phyloP scores from a whole-genome alignment of 2,329 filamentous ascomycete species.

The Xylaria sp. region DNA sequence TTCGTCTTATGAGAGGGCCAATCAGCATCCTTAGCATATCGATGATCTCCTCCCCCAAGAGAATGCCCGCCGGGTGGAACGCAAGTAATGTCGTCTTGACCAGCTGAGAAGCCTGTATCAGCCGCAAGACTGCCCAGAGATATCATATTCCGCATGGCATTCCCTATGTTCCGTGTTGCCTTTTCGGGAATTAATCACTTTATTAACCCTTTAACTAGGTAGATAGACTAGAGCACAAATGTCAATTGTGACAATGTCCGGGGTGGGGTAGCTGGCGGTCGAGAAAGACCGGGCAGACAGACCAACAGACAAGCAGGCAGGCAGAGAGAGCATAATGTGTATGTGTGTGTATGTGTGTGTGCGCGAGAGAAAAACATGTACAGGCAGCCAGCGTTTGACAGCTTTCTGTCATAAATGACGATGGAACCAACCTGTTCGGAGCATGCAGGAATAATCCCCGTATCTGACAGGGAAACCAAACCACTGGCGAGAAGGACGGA shows the following conservation, averaged over 20 bases:
- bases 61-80: constrained; percentile 18
- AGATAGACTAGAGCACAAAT: constrained; percentile 15
- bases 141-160: constrained; percentile 16
- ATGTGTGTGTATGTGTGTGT: no score
- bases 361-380: no score
- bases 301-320: no score
- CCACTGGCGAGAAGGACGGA: constrained; percentile 16
- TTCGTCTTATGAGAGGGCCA: constrained; percentile 21
- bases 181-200: constrained; percentile 23
- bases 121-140: constrained; percentile 23
- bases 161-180: constrained; percentile 18
- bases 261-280: constrained; percentile 33
- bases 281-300: constrained; percentile 18
- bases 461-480: constrained; percentile 27
- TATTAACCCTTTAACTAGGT: constrained; percentile 21
- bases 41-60: constrained; percentile 15
- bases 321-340: constrained; percentile 9
- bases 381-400: constrained; percentile 22
- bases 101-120: constrained; percentile 28
- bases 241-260: constrained; percentile 24
- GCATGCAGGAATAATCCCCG: constrained; percentile 31
- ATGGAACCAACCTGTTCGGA: constrained; percentile 28
- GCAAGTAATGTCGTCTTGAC: constrained; percentile 12
- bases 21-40: constrained; percentile 21
- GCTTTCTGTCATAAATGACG: constrained; percentile 31